Conservation (phyloP, 495 filamentous ascomycete genomes). For the Extremus antarcticus region DNA sequence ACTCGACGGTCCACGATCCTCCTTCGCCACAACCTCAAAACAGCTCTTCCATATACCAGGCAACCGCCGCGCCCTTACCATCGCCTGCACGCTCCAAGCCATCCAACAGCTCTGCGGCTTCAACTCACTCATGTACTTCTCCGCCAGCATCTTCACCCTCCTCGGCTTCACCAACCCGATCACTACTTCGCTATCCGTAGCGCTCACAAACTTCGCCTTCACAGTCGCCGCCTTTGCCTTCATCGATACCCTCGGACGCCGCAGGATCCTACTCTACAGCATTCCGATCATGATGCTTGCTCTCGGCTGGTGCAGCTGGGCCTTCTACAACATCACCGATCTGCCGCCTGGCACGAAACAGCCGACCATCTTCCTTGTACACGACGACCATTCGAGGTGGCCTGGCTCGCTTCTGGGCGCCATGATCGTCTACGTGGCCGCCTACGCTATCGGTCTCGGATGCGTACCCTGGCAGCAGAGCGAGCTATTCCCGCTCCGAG, state of each 20-base stretch:
- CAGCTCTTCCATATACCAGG: neutral
- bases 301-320: conserved; percentile 52
- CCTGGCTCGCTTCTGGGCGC: conserved; percentile 51
- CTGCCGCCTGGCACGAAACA: conserved; percentile 14
- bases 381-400: conserved; percentile 8
- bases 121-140: conserved; percentile 93
- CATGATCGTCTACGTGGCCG: conserved; percentile 72
- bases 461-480: conserved; percentile 91
- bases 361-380: neutral
- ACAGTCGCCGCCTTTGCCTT: conserved; percentile 64
- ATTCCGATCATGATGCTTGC: conserved; percentile 73
- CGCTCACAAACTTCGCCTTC: conserved; percentile 71
- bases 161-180: conserved; percentile 73
- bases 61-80: conserved; percentile 67
- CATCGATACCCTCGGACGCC: conserved; percentile 72
- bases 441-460: conserved; percentile 79
- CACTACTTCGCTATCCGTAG: conserved; percentile 68
- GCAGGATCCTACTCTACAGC: conserved; percentile 72
- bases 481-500: conserved; percentile 77
- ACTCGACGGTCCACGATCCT: neutral
- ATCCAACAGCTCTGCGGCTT: conserved; percentile 89
- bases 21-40: neutral
- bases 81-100: conserved; percentile 76
- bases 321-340: conserved; percentile 47
- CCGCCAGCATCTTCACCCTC: conserved; percentile 75